Evolutionary conservation across 2,329 filamentous ascomycete species (phyloP).

Genomic region (Hirsutella minnesotensis): DNA sequence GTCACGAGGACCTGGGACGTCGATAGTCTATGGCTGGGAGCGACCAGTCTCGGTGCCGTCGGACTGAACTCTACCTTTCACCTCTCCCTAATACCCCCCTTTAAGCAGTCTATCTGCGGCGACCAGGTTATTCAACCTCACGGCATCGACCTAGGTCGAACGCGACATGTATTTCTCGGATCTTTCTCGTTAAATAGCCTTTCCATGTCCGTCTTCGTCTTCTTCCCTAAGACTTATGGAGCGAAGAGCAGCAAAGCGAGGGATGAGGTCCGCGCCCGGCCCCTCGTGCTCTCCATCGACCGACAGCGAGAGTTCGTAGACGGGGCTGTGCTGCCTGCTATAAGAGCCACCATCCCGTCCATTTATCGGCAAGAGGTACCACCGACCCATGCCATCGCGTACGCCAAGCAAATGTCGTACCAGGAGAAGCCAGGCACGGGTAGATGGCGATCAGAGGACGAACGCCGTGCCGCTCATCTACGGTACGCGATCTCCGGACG

Average conservation of each 20-base stretch:
- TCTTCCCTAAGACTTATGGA: slow-evolving; percentile 1
- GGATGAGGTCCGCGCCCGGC: not conserved
- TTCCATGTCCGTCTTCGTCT: slow-evolving; percentile 2
- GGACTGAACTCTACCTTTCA: not conserved
- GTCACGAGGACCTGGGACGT: not conserved
- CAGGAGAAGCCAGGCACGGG: no score
- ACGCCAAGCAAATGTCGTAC: not conserved
- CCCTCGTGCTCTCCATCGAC: slow-evolving; percentile 1
- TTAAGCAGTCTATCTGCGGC: not conserved
- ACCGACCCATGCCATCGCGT: not conserved
- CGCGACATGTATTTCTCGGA: not conserved
- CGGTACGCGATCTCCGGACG: no score
- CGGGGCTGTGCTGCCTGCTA: not conserved
- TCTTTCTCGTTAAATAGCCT: not conserved
- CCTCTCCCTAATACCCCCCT: not conserved
- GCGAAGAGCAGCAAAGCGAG: no score
- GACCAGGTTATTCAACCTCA: slow-evolving; percentile 1
- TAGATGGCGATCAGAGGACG: no score
- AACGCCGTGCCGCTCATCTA: no score
- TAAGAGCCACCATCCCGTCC: slow-evolving; percentile 2
- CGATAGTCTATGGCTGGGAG: not conserved
- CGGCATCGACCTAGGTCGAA: not conserved
- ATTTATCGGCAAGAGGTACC: not conserved
- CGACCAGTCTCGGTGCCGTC: not conserved
- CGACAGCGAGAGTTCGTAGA: slow-evolving; percentile 2